A percentile compares a stretch with the other conserved stretches of the same genome.
phyloP scores from a whole-genome alignment of 2,329 filamentous ascomycete species.

The Remersonia thermophila region DNA sequence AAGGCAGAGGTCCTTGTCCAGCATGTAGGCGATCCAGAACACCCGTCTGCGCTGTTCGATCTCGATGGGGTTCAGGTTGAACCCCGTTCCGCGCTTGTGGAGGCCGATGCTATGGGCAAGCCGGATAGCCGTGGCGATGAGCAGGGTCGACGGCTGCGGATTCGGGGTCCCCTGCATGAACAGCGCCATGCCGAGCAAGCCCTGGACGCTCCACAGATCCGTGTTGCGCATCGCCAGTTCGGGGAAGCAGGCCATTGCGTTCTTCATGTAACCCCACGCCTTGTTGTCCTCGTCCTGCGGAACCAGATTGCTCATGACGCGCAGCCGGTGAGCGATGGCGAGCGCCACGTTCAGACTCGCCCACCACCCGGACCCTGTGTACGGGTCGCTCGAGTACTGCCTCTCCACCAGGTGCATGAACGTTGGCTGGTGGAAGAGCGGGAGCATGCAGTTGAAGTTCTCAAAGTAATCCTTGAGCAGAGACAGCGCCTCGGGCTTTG shows the following conservation, averaged over 20 bases:
- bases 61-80: conserved; percentile 86
- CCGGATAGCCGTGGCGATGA: conserved; percentile 82
- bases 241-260: conserved; percentile 83
- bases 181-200: conserved; percentile 80
- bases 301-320: conserved; percentile 90
- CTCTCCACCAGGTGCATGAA: conserved; percentile 96
- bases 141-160: conserved; percentile 82
- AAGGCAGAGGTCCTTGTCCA: conserved; percentile 51
- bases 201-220: conserved; percentile 88
- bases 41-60: conserved; percentile 71
- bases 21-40: conserved; percentile 54
- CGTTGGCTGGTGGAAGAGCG: conserved; percentile 90
- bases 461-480: conserved; percentile 90
- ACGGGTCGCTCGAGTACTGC: conserved; percentile 86
- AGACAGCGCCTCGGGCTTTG: conserved; percentile 77
- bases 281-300: conserved; percentile 86
- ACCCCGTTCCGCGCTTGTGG: conserved; percentile 84
- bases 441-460: conserved; percentile 99
- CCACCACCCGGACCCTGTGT: conserved; percentile 96
- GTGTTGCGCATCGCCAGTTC: conserved; percentile 94
- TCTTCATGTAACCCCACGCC: conserved; percentile 92
- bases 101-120: conserved; percentile 88
- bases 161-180: conserved; percentile 96
- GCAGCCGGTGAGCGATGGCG: conserved; percentile 83
- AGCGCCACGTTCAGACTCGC: conserved; percentile 87